phyloP scores from a whole-genome alignment of 441 rosid species.

The Populus hybrid region DNA sequence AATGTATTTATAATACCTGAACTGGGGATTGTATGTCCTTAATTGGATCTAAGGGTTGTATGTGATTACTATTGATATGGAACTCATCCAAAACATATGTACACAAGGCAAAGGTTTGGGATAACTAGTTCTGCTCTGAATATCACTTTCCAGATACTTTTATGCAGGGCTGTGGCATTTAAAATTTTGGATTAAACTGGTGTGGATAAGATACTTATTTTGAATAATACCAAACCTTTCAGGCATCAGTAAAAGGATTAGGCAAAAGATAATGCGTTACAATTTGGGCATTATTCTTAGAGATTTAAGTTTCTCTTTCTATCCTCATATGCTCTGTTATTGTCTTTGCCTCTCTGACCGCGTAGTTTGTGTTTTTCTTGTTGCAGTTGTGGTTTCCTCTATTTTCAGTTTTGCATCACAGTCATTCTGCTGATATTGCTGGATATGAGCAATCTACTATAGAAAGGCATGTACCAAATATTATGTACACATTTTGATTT shows the following conservation, averaged over 20 bases:
- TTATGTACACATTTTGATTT: conserved; percentile 8
- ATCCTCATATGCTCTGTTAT: neutral
- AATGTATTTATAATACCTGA: neutral
- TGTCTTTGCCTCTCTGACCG: neutral
- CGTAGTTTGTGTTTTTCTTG: neutral
- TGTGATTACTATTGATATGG: neutral
- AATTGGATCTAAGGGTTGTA: neutral
- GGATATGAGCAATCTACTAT: conserved; percentile 51
- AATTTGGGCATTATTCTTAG: too few species aligned
- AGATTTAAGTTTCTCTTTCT: neutral
- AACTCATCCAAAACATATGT: neutral
- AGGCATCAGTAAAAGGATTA: neutral
- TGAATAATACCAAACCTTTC: neutral
- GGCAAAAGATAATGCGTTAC: neutral
- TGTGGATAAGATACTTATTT: neutral
- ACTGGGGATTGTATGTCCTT: conserved; percentile 28
- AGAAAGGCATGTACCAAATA: conserved; percentile 51
- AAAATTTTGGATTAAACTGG: neutral
- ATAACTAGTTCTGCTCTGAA: neutral
- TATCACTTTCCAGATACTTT: neutral
- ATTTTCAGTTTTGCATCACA: conserved; percentile 62
- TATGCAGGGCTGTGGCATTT: neutral
- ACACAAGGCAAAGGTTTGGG: neutral
- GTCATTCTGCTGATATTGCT: conserved; percentile 40
- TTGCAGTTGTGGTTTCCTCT: conserved; percentile 99